Evolutionary conservation across 345 rosid species (phyloP), one percentile per base, ranked within the genome.

Genomic region (Brassica carinata): DNA sequence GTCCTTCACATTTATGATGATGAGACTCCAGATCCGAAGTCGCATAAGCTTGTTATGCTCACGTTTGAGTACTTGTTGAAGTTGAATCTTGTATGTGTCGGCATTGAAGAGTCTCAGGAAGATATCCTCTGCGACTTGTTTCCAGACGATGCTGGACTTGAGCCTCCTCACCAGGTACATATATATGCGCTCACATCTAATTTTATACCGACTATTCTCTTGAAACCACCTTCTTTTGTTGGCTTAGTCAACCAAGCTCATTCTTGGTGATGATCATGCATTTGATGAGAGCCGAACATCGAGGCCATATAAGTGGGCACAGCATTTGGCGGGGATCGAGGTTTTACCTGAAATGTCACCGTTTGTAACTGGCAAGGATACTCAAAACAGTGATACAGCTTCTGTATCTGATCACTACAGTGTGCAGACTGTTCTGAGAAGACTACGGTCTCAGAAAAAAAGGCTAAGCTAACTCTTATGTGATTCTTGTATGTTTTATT

Each of bases 221-320:
- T 75, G n/a, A n/a, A 13, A 45, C 5, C 58, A 48, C 36, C 2
- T 8, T 84, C 15, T 17, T 55, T 55, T 55, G 18, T 55, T 55
- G 61, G 61, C 61, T 55, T 15, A 93, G 99, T 87, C 96, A 17
- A 96, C 94, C 7, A 96, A 93, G 83, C 88, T 96, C 73, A 78
- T 87, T 81, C 86, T 87, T 81, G 92, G 97, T 3, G 84, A 85
- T 64, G 57, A 58, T 67, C 86, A 76, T 45, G 81, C 73, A 62
- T 92, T 93, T 76, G 93, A 88, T 83, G 87, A 81, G 65, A 87
- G 79, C 78, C 89, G 89, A 84, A 83, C 81, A 71, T 90, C 88
- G 48, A 97, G 92, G 72, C 97, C 98, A 51, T 96, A 89, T 78
- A 93, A 90, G 83, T 91, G 98, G 99, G 97, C 92, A 30, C 98